phyloP scores from a whole-genome alignment of 1,284 basidiomycete genomes.

The Irpex rosettiformis region DNA sequence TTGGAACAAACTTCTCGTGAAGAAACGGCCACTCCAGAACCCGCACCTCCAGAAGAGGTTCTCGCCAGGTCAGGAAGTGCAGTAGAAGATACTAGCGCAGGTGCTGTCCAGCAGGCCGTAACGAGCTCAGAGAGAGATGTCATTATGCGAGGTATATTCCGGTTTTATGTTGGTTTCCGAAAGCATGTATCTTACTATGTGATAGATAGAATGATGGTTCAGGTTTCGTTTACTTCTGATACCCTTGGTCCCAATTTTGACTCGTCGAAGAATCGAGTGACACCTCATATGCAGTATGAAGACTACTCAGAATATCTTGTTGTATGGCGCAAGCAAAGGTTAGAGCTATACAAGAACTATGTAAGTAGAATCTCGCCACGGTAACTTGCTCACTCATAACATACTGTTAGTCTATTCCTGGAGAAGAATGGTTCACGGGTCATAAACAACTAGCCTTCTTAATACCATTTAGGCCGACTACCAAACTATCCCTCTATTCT shows the following conservation, averaged over 20 bases:
- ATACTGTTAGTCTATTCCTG: conserved; percentile 47
- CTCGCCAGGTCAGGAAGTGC: conserved; percentile 49
- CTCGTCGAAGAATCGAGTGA: conserved; percentile 61
- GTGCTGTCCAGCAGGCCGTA: conserved; percentile 38
- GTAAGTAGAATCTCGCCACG: conserved; percentile 36
- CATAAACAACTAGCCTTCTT: conserved; percentile 70
- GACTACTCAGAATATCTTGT: conserved; percentile 79
- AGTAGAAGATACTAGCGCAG: conserved; percentile 59
- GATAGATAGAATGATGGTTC: conserved; percentile 82
- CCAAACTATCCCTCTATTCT: conserved; percentile 75
- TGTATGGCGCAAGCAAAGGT: conserved; percentile 65
- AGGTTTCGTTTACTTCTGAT: conserved; percentile 59
- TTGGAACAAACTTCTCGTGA: neutral
- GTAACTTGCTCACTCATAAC: neutral
- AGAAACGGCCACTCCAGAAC: conserved; percentile 15
- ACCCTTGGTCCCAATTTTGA: conserved; percentile 56
- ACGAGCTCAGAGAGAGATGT: conserved; percentile 39
- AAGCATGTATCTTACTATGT: conserved; percentile 15
- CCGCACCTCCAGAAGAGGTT: conserved; percentile 56
- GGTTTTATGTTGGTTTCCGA: neutral
- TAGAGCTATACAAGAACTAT: conserved; percentile 82
- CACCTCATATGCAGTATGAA: conserved; percentile 59
- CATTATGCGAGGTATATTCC: conserved; percentile 57
- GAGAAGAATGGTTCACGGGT: conserved; percentile 58
- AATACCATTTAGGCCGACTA: conserved; percentile 60